phyloP scores from a whole-genome alignment of 805 yeast species.

The Starmerella powellii region DNA sequence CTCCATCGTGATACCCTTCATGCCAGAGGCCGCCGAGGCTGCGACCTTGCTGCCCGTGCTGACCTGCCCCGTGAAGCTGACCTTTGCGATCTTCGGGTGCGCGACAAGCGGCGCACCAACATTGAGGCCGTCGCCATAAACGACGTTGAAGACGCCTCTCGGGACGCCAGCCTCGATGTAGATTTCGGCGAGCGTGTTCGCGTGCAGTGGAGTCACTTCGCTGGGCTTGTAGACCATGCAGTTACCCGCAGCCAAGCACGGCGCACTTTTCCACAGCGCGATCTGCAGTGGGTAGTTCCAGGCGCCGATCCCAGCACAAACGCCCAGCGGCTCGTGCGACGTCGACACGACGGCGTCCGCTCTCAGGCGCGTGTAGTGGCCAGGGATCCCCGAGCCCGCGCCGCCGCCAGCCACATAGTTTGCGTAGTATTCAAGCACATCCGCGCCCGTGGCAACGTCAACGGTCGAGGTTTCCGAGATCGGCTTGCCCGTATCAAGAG shows the following conservation, averaged over 20 bases:
- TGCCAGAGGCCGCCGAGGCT: slow-evolving; percentile 51
- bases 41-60: slow-evolving; percentile 71
- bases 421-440: slow-evolving; percentile 45
- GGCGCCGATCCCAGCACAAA: slow-evolving; percentile 55
- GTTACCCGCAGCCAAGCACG: slow-evolving; percentile 71
- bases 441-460: slow-evolving; percentile 40
- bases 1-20: slow-evolving; percentile 81
- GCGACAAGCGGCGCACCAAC: slow-evolving; percentile 51
- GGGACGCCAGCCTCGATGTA: slow-evolving; percentile 60
- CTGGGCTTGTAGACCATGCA: slow-evolving; percentile 57
- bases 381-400: slow-evolving; percentile 38
- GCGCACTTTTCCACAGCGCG: slow-evolving; percentile 69
- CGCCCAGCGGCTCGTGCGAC: slow-evolving; percentile 52
- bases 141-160: slow-evolving; percentile 57
- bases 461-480: slow-evolving; percentile 38
- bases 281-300: slow-evolving; percentile 59
- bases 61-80: slow-evolving; percentile 89
- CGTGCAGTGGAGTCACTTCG: slow-evolving; percentile 60
- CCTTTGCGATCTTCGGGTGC: slow-evolving; percentile 57
- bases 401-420: slow-evolving; percentile 56
- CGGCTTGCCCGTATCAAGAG: slow-evolving; percentile 81
- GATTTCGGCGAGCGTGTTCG: slow-evolving; percentile 45
- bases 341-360: slow-evolving; percentile 52
- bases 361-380: slow-evolving; percentile 46
- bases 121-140: slow-evolving; percentile 52